These are phyloP conservation scores for Candida orba DNA, from an alignment of 805 yeast species.

Conservation along the genomic window DNA sequence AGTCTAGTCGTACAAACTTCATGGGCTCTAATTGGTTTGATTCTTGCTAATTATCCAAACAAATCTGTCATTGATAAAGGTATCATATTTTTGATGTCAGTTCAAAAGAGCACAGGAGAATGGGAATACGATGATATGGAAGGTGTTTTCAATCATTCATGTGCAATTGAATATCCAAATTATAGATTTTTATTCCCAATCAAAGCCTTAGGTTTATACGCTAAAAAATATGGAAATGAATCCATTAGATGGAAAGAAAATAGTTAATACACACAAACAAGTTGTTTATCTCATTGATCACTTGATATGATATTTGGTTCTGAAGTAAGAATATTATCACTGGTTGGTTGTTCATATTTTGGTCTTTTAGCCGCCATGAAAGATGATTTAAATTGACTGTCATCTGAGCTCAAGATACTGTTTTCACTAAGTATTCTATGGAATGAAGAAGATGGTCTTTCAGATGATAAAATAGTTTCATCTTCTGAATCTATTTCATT, in stretches of 20 bases:
- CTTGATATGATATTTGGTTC: slow-evolving; percentile 11
- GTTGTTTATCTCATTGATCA: background rate
- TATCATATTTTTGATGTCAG: slow-evolving; percentile 48
- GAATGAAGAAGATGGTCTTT: background rate
- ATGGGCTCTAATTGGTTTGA: slow-evolving; percentile 82
- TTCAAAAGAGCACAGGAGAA: slow-evolving; percentile 73
- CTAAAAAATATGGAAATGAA: slow-evolving; percentile 14
- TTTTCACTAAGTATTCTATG: background rate
- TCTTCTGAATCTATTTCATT: background rate
- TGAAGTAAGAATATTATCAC: slow-evolving; percentile 3
- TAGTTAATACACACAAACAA: background rate
- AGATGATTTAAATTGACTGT: background rate
- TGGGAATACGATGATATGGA: slow-evolving; percentile 82
- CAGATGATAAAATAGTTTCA: background rate
- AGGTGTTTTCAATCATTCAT: slow-evolving; percentile 92
- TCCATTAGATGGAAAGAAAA: background rate
- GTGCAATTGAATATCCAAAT: slow-evolving; percentile 94
- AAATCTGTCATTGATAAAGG: slow-evolving; percentile 55
- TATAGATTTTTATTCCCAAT: slow-evolving; percentile 85
- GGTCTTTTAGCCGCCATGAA: background rate
- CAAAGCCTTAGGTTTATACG: slow-evolving; percentile 82
- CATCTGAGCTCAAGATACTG: background rate
- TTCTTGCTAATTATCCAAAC: slow-evolving; percentile 78
- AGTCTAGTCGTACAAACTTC: slow-evolving; percentile 85
- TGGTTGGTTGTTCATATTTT: background rate